These are phyloP conservation scores for Diplocarpon mali DNA, from an alignment of 2,329 filamentous ascomycete species.

Conservation along the genomic window DNA sequence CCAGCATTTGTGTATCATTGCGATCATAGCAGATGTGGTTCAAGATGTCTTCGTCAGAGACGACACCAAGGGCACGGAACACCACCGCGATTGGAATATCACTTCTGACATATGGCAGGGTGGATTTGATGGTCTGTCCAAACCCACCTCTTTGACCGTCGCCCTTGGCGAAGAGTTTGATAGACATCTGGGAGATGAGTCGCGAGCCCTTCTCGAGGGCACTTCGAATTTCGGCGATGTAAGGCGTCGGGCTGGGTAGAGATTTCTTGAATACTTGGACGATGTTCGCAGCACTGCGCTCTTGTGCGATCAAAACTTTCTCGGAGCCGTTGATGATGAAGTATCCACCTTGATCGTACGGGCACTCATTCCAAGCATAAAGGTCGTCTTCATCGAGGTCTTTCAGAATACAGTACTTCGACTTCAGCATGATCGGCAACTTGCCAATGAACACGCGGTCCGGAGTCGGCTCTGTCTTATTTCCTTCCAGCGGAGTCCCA, in stretches of 20 bases:
- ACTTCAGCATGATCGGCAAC: constrained; percentile 96
- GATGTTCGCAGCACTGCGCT: constrained; percentile 94
- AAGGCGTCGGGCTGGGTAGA: constrained; percentile 80
- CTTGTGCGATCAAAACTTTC: constrained; percentile 95
- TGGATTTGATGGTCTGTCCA: constrained; percentile 81
- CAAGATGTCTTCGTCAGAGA: constrained; percentile 94
- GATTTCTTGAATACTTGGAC: constrained; percentile 99
- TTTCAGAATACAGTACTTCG: constrained; percentile 83
- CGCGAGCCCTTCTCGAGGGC: constrained; percentile 93
- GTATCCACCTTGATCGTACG: constrained; percentile 96
- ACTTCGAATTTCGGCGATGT: constrained; percentile 91
- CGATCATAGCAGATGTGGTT: constrained; percentile 97
- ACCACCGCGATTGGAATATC: constrained; percentile 93
- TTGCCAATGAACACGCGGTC: constrained; percentile 79
- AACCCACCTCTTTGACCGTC: constrained; percentile 69
- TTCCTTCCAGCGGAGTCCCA: constrained; percentile 28
- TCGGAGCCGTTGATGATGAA: constrained; percentile 99
- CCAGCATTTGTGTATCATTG: constrained; percentile 91
- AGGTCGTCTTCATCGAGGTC: constrained; percentile 75
- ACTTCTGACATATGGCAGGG: constrained; percentile 84
- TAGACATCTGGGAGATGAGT: constrained; percentile 81
- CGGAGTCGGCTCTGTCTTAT: constrained; percentile 37
- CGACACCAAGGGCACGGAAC: constrained; percentile 88
- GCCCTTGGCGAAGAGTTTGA: constrained; percentile 83
- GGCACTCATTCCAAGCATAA: constrained; percentile 89